phyloP scores from a whole-genome alignment of 192 early-diverging fungal genomes.

The Kickxella alabastrina region DNA sequence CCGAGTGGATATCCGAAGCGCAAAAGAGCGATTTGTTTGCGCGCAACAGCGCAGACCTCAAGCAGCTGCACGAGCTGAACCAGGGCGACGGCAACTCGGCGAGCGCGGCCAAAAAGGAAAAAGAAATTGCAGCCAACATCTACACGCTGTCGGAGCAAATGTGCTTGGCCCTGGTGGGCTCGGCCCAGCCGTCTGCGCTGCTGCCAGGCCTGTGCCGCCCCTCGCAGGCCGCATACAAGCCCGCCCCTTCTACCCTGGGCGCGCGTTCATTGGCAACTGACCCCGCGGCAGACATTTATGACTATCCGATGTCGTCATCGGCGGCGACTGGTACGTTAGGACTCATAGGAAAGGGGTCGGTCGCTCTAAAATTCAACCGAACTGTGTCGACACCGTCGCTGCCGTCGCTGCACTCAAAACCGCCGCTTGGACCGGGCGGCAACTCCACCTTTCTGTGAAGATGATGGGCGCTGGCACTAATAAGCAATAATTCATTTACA shows the following conservation, averaged over 20 bases:
- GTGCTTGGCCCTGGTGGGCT: slow-evolving; percentile 20
- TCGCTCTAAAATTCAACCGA: slow-evolving; percentile 13
- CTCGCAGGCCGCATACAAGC: neutral
- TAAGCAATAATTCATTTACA: too few relatives aligned
- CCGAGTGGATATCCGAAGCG: neutral
- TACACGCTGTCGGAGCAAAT: slow-evolving; percentile 22
- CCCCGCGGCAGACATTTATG: too few relatives aligned
- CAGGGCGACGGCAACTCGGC: slow-evolving; percentile 1
- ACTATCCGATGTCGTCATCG: too few relatives aligned
- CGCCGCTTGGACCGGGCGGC: slow-evolving; percentile 9
- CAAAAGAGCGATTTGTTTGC: slow-evolving; percentile 12
- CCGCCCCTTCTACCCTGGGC: neutral
- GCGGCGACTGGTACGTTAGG: too few relatives aligned
- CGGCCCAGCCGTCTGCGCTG: slow-evolving; percentile 12
- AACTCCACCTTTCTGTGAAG: slow-evolving; percentile 17
- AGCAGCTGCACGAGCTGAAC: slow-evolving; percentile 5
- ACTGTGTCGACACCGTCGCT: slow-evolving; percentile 32
- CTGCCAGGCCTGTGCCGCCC: slow-evolving; percentile 16
- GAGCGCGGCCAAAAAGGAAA: too few relatives aligned
- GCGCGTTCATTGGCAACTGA: neutral
- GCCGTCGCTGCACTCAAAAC: slow-evolving; percentile 21
- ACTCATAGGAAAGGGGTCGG: neutral
- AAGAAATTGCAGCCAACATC: slow-evolving; percentile 13
- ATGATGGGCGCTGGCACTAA: too few relatives aligned
- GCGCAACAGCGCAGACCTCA: slow-evolving; percentile 6